Base-by-base conservation (phyloP, 2,329 filamentous ascomycete species). In the Ascomycota sp. region DNA sequence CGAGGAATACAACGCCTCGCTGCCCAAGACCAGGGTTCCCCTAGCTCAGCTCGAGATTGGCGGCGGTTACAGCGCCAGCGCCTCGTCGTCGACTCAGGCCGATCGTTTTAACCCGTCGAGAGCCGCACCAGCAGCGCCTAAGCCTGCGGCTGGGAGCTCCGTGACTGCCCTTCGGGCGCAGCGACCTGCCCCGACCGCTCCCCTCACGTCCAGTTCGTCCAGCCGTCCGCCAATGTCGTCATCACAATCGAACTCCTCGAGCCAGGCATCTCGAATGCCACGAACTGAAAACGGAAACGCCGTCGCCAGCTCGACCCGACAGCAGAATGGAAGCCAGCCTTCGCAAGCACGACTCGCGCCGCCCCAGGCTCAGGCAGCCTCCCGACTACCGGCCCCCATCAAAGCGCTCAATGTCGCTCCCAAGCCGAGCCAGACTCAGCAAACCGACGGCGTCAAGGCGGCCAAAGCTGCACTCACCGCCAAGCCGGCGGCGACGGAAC, bases 1-100 rank as follows among this genome's bases (percentile, higher is more conserved):
- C 40, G 83, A 89, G 46, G 80, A 73, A 12, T 94, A 93, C 53
- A 93, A 95, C 50, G 78, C 81, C 23, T 82, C 80, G 17, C 57
- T 94, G 35, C 86, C 83, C 21, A 78, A 92, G 59, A 74, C 66
- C 37, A 81, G 80, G 47, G 57, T 73, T 8, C 80, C 81, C 3
- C 45, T 89, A 39, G 83, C 85, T 21, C 81, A 95, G 50, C 85
- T 94, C 53, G 89, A 95, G 51, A 57, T 95, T 40, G 81, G 80
- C 33, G 74, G 75, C 21, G 77, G 70, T 36, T 63, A 69, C 24
- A 60, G 63, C 36, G 56, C 61, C 27, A 61, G 61, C 19, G 35
- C 34, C 27, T 35, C 40, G 19, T 32, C 36, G 10, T 41, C 59
- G 13, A 48, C 64, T 10, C 47, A 56, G 21, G 51, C 61, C n/a